Evolutionary conservation across 495 filamentous ascomycete species (phyloP).

Genomic region (Aspergillus funiculosus): DNA sequence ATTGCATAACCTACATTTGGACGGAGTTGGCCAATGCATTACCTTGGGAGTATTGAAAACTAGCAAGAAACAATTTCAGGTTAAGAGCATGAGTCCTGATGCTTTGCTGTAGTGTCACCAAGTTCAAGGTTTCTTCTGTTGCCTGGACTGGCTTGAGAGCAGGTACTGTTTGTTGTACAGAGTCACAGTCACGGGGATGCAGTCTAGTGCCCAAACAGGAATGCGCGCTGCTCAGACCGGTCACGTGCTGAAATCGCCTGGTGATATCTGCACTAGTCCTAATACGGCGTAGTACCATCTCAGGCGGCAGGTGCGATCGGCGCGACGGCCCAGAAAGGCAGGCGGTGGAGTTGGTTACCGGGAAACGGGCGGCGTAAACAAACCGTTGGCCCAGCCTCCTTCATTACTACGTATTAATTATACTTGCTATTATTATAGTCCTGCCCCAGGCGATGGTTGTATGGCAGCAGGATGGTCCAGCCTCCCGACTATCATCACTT

Average conservation of each 20-base stretch:
- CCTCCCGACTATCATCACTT: conserved; percentile 19
- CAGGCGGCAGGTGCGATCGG: conserved; percentile 7
- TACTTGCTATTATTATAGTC: too few relatives aligned
- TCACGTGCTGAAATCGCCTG: too few relatives aligned
- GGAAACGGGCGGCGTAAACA: conserved; percentile 42
- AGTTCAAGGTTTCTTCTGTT: too few relatives aligned
- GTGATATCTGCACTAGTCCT: conserved; percentile 18
- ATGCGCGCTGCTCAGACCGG: too few relatives aligned
- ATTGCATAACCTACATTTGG: conserved; percentile 3
- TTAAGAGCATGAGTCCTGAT: too few relatives aligned
- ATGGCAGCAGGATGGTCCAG: conserved; percentile 8
- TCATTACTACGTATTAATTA: conserved; percentile 19
- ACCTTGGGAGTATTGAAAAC: conserved; percentile 17
- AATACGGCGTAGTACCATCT: conserved; percentile 16
- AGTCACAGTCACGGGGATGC: too few relatives aligned
- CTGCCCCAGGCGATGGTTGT: too few relatives aligned
- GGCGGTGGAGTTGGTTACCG: conserved; percentile 37
- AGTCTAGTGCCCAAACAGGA: too few relatives aligned
- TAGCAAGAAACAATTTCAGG: neutral
- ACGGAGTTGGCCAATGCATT: conserved; percentile 4
- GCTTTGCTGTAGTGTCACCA: too few relatives aligned
- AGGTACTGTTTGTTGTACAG: too few relatives aligned
- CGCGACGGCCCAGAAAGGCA: conserved; percentile 11
- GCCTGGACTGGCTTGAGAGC: too few relatives aligned
- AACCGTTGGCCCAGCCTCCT: conserved; percentile 46